Evolutionary conservation across 2,329 filamentous ascomycete species (phyloP).

Genomic region (Hypoxylon rubiginosum): DNA sequence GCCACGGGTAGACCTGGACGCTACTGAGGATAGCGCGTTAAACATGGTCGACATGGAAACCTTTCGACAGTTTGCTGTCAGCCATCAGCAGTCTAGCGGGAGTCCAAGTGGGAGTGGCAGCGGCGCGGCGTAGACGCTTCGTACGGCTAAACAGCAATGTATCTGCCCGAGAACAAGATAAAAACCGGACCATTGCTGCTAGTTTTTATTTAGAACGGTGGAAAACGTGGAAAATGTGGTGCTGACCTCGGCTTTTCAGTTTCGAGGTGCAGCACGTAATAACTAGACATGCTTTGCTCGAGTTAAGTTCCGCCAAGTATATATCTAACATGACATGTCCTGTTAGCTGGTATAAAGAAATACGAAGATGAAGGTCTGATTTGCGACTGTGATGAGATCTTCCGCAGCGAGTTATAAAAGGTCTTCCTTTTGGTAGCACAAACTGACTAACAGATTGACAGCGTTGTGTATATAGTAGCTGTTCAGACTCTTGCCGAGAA

Average conservation of each 20-base stretch:
- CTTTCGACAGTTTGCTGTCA: conserved; percentile 62
- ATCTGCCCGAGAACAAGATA: background rate
- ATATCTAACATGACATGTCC: background rate
- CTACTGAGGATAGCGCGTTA: conserved; percentile 66
- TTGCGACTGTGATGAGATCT: background rate
- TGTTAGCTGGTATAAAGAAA: background rate
- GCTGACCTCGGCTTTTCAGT: background rate
- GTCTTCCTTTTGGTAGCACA: background rate
- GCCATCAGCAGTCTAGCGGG: conserved; percentile 27
- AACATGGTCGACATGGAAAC: conserved; percentile 62
- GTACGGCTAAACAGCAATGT: background rate
- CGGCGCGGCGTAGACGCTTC: background rate
- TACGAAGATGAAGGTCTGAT: background rate
- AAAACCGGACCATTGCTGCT: background rate
- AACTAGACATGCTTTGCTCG: background rate
- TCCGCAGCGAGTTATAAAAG: background rate
- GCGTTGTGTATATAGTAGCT: too few relatives aligned
- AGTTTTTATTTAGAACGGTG: background rate
- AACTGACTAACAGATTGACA: too few relatives aligned
- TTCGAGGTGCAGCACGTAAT: background rate
- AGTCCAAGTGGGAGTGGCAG: conserved; percentile 12
- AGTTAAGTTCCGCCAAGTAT: background rate
- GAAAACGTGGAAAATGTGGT: background rate
- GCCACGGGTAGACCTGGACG: conserved; percentile 61
- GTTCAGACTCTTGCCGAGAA: background rate